phyloP scores from a whole-genome alignment of 2,329 filamentous ascomycete genomes.

The Colletotrichum cereale region DNA sequence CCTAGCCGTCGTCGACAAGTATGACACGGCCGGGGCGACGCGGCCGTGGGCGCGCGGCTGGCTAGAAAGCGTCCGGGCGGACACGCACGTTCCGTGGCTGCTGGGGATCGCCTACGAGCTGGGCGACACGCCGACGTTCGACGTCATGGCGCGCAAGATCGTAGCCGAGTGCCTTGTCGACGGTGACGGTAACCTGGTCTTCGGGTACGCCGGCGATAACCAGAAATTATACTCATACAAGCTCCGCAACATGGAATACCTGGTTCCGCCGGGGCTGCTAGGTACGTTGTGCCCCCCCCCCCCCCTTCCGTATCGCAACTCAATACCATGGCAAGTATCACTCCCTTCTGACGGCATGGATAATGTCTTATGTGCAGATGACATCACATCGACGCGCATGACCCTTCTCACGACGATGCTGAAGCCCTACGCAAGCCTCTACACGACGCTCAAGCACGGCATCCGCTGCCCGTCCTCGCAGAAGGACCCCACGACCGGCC shows the following conservation, averaged over 20 bases:
- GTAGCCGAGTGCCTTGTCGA: conserved; percentile 41
- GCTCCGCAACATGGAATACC: conserved; percentile 14
- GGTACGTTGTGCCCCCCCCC: neutral
- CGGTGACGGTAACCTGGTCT: conserved; percentile 25
- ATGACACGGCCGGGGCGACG: conserved; percentile 45
- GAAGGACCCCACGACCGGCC: conserved; percentile 4
- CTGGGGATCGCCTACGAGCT: conserved; percentile 51
- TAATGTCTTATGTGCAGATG: neutral
- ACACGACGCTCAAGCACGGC: conserved; percentile 1
- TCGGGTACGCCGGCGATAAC: conserved; percentile 13
- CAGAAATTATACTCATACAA: conserved; percentile 19
- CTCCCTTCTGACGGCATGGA: neutral
- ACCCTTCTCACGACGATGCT: conserved; percentile 14
- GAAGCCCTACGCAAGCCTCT: conserved; percentile 21
- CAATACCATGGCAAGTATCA: neutral
- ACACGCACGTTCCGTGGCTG: conserved; percentile 41
- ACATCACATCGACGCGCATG: conserved; percentile 1
- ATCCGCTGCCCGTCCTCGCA: conserved; percentile 27
- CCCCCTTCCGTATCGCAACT: neutral
- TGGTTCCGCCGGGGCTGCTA: conserved; percentile 10
- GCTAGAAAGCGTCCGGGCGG: conserved; percentile 40
- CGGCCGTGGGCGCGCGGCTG: conserved; percentile 44
- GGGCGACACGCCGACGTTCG: conserved; percentile 44
- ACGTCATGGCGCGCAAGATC: conserved; percentile 42
- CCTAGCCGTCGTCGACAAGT: conserved; percentile 48